Evolutionary conservation across 2,329 filamentous ascomycete genomes (phyloP).

Genomic region (Metarhizium brunneum): DNA sequence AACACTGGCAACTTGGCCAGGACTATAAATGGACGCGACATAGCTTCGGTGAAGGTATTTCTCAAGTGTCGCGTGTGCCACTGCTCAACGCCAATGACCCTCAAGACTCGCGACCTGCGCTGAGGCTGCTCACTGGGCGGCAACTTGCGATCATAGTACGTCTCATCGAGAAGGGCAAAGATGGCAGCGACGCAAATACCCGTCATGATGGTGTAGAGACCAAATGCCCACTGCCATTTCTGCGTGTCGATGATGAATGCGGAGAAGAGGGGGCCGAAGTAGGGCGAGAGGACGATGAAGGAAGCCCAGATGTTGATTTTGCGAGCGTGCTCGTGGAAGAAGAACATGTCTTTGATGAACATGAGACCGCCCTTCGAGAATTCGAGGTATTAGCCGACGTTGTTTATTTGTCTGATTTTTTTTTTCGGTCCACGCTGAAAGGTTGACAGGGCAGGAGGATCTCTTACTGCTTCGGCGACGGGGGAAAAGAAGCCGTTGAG

Average conservation of each 20-base stretch:
- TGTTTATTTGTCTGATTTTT: too few relatives aligned
- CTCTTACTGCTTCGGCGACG: conserved; percentile 11
- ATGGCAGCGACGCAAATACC: conserved; percentile 28
- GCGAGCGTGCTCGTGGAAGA: conserved; percentile 45
- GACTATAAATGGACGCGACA: conserved; percentile 27
- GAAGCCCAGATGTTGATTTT: conserved; percentile 40
- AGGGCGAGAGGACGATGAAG: conserved; percentile 32
- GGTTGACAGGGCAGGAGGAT: neutral
- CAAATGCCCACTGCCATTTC: conserved; percentile 37
- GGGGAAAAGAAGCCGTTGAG: conserved; percentile 34
- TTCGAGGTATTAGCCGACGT: neutral
- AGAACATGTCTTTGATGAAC: conserved; percentile 50
- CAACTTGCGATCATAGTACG: conserved; percentile 38
- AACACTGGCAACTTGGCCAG: conserved; percentile 30
- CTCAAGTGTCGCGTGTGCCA: conserved; percentile 14
- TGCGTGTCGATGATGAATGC: conserved; percentile 39
- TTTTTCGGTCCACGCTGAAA: neutral
- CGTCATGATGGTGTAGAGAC: conserved; percentile 34
- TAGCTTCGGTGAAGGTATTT: conserved; percentile 27
- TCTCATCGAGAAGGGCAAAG: conserved; percentile 35
- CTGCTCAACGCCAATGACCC: conserved; percentile 10
- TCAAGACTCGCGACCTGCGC: conserved; percentile 17
- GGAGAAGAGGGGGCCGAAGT: conserved; percentile 33
- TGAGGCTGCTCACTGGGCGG: conserved; percentile 14
- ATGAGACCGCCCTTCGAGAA: conserved; percentile 36